Conservation (phyloP, 352 stramenopile genomes). For the Phytophthora crassamura region DNA sequence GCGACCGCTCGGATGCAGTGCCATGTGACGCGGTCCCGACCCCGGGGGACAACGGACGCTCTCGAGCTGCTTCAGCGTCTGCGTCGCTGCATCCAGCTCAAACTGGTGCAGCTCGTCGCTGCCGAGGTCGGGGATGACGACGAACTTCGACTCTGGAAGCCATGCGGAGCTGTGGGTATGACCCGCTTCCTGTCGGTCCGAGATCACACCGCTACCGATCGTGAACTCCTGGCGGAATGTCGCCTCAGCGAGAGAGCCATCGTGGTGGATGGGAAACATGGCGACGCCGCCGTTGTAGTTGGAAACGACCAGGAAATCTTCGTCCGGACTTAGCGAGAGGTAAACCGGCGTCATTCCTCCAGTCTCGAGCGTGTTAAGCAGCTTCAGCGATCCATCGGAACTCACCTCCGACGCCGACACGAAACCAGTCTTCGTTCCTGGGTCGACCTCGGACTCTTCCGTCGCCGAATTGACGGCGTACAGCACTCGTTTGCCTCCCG, state of each 20-base stretch:
- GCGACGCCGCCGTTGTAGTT: slow-evolving; percentile 71
- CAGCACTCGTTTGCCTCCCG: slow-evolving; percentile 33
- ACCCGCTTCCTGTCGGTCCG: slow-evolving; percentile 44
- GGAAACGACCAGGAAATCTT: slow-evolving; percentile 62
- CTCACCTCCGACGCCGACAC: slow-evolving; percentile 53
- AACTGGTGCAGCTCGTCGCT: slow-evolving; percentile 68
- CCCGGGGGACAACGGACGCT: slow-evolving; percentile 34
- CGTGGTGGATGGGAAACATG: slow-evolving; percentile 55
- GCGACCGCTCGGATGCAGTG: slow-evolving; percentile 46
- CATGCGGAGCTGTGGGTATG: slow-evolving; percentile 77
- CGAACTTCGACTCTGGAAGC: slow-evolving; percentile 45
- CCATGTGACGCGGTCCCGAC: slow-evolving; percentile 73
- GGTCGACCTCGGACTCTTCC: slow-evolving; percentile 35
- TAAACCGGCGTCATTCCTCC: slow-evolving; percentile 51
- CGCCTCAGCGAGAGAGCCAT: slow-evolving; percentile 50
- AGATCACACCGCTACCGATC: slow-evolving; percentile 44
- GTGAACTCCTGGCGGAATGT: slow-evolving; percentile 54
- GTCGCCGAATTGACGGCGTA: slow-evolving; percentile 68
- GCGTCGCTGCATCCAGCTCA: slow-evolving; percentile 42
- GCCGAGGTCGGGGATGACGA: slow-evolving; percentile 62
- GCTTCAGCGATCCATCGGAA: slow-evolving; percentile 39
- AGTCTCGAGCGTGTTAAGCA: slow-evolving; percentile 64
- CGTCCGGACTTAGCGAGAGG: slow-evolving; percentile 54
- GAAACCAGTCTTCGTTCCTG: slow-evolving; percentile 50
- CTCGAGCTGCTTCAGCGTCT: slow-evolving; percentile 39